Base-by-base conservation (phyloP, 2,329 filamentous ascomycete species). In the Phialocephala sp. region DNA sequence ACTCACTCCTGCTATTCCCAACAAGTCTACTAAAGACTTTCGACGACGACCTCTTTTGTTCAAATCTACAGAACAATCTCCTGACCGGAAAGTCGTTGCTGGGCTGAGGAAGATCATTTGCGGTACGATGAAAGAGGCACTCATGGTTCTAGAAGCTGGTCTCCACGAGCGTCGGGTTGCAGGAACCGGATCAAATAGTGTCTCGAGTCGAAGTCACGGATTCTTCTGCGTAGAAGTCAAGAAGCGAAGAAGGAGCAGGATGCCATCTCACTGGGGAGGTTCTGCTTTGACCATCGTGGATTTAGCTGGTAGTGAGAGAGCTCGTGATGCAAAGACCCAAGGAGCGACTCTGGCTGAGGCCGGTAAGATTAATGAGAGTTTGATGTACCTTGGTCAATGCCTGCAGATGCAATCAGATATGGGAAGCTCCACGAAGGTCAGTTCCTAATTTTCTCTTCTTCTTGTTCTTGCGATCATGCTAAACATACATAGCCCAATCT, bases 381-480 rank as follows among this genome's bases (percentile, higher is more conserved):
- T 99, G 75, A 99, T 99, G 95, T 98, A 97, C 76, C 85, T 99
- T 1, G 95, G 95, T 0, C 95, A 98, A 76, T 99, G 95, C 76
- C 85, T 99, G 72, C 94, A 98, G 76, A 94, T 97, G 84, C 94
- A 97, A 77, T 94, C 91, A 66, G 92, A 94, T 72, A 85, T 89
- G 37, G 89, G 89, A 52, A 89, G 84, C 68, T 89, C 88, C 14
- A 87, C 85, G 75, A 94, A 92, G 85, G 91, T 92, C 82, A 56
- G 77, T 73, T 54, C 52, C 8, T 32, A 15, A 37, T 45, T 8
- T 18, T 32, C 54, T 55, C 8, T 36, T n/a, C 41, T 45, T 8
- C n/a, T 32, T 32, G 18, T 47, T 6, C 18, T 59, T 50, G 18
- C 22, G 24, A 11, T 36, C 60, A 32, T 32, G 27, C 27, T 32